These are phyloP conservation scores for Solanum aculeatissimum DNA, from an alignment of 305 asterid genomes.

Conservation along the genomic window DNA sequence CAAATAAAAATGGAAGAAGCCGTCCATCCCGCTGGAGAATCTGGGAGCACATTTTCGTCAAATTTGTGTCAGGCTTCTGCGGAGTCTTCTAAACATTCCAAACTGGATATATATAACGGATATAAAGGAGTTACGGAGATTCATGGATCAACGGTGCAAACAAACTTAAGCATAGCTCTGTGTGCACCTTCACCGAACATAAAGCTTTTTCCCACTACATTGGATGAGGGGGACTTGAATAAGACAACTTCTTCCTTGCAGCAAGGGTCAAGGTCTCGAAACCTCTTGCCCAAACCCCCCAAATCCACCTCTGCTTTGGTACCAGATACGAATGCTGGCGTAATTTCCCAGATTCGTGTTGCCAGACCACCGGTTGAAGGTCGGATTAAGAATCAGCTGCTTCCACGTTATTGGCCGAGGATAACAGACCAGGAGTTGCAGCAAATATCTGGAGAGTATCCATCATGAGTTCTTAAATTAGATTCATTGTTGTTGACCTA, in stretches of 20 bases:
- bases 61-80: slow-evolving; percentile 20
- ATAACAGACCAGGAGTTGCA: slow-evolving; percentile 93
- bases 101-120: slow-evolving; percentile 21
- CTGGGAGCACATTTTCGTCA: slow-evolving; percentile 26
- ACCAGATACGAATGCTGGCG: slow-evolving; percentile 35
- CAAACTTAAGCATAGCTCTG: slow-evolving; percentile 72
- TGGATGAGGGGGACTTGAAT: slow-evolving; percentile 42
- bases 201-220: slow-evolving; percentile 19
- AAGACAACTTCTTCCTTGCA: slow-evolving; percentile 37
- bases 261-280: slow-evolving; percentile 51
- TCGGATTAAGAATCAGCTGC: slow-evolving; percentile 81
- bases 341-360: slow-evolving; percentile 61
- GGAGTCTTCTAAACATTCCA: slow-evolving; percentile 22
- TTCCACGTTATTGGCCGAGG: slow-evolving; percentile 98
- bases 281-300: slow-evolving; percentile 66
- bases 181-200: slow-evolving; percentile 34
- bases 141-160: slow-evolving; percentile 42
- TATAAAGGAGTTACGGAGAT: slow-evolving; percentile 12
- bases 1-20: slow-evolving; percentile 38
- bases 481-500: not conserved
- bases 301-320: slow-evolving; percentile 40
- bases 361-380: slow-evolving; percentile 99
- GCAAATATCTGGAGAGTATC: slow-evolving; percentile 98
- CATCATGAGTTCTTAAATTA: slow-evolving; percentile 14
- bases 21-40: slow-evolving; percentile 26